phyloP scores from a whole-genome alignment of 345 rosid species.

The Raphanus sativus region DNA sequence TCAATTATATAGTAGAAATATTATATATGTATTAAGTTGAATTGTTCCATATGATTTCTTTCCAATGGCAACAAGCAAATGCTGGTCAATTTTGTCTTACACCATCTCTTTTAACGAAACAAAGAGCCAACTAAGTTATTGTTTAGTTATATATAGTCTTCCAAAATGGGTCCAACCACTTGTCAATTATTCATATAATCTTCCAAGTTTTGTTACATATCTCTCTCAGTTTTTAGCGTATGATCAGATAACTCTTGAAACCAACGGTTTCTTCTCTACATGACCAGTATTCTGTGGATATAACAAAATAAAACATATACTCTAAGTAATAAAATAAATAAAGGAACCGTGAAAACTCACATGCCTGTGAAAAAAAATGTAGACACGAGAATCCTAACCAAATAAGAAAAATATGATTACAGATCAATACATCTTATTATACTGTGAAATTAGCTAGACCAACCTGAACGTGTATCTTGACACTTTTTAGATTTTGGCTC shows the following conservation, averaged over 20 bases:
- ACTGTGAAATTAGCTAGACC: neutral
- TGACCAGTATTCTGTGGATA: constrained; percentile 6
- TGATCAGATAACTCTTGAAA: constrained; percentile 13
- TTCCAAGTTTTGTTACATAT: constrained; percentile 11
- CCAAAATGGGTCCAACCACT: constrained; percentile 17
- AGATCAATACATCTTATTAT: neutral
- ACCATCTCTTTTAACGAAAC: constrained; percentile 6
- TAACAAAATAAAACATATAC: constrained; percentile 3
- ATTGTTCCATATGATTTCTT: neutral
- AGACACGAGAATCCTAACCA: constrained; percentile 26
- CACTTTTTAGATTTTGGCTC: neutral
- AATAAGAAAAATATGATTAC: neutral
- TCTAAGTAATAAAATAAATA: neutral
- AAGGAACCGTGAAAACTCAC: constrained; percentile 23
- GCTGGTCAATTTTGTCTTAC: constrained; percentile 19
- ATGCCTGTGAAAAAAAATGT: constrained; percentile 3
- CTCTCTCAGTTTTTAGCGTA: constrained; percentile 13
- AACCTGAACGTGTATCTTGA: neutral
- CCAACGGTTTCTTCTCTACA: constrained; percentile 13
- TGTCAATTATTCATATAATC: constrained; percentile 24
- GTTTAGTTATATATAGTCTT: neutral
- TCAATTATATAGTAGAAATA: neutral
- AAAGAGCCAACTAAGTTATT: constrained; percentile 14
- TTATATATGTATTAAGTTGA: neutral
- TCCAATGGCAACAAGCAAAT: neutral